phyloP scores from a whole-genome alignment of 257 asterid species.

The Dorcoceras hygrometricum region DNA sequence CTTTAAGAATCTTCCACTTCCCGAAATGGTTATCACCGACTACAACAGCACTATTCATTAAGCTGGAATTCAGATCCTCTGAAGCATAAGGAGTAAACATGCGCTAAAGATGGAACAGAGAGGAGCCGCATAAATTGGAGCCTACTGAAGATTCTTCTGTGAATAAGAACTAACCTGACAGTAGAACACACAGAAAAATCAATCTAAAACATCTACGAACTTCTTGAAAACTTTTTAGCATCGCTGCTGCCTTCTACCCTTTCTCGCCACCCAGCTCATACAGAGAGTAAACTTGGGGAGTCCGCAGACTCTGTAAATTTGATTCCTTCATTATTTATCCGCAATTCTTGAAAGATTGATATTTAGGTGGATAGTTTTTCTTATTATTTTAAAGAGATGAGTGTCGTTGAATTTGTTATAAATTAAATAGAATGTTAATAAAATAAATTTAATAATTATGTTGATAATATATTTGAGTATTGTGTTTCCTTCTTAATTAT shows the following conservation, averaged over 20 bases:
- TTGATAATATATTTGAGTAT: no score
- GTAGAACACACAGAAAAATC: conserved; percentile 44
- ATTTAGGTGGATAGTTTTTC: no score
- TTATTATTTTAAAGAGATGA: no score
- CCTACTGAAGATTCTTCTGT: conserved; percentile 25
- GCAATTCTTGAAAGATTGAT: no score
- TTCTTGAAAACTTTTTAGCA: neutral
- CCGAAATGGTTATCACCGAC: conserved; percentile 6
- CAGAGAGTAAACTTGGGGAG: no score
- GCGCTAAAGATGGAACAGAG: conserved; percentile 58
- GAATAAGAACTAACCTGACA: conserved; percentile 42
- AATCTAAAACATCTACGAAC: conserved; percentile 12
- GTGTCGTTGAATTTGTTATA: no score
- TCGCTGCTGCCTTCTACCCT: neutral
- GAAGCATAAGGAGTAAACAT: conserved; percentile 47
- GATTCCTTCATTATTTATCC: no score
- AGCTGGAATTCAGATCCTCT: conserved; percentile 35
- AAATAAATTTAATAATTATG: no score
- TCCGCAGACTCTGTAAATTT: no score
- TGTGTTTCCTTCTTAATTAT: no score
- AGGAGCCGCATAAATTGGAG: conserved; percentile 37
- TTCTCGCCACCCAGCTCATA: neutral
- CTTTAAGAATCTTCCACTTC: conserved; percentile 47
- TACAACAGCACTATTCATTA: conserved; percentile 3
- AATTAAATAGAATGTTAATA: no score